Conservation (phyloP, 75 land plant genomes). For the Pseudotsuga menziesii region DNA sequence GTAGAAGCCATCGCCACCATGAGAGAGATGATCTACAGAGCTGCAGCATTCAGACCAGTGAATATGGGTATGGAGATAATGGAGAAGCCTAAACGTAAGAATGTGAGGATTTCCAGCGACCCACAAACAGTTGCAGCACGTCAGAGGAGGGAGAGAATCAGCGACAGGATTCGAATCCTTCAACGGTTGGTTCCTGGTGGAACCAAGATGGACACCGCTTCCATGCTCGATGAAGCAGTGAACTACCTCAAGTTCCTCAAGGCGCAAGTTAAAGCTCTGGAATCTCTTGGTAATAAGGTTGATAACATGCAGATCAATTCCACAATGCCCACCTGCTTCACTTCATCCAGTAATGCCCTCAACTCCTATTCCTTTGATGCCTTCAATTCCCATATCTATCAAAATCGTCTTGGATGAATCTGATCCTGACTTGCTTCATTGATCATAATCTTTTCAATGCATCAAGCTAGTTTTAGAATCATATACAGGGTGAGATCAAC, state of each 20-base stretch:
- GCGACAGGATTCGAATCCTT: constrained; percentile 29
- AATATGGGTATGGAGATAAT: constrained; percentile 27
- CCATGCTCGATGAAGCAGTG: constrained; percentile 51
- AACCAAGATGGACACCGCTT: constrained; percentile 51
- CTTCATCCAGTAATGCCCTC: background rate
- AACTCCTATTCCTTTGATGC: background rate
- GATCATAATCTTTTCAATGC: too few relatives aligned
- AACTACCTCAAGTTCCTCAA: constrained; percentile 45
- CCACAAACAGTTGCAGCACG: constrained; percentile 48
- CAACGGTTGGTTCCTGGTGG: constrained; percentile 45
- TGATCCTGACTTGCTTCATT: too few relatives aligned
- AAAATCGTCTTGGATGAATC: background rate
- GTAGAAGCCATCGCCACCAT: constrained; percentile 54
- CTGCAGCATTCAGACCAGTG: constrained; percentile 61
- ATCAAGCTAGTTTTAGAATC: too few relatives aligned
- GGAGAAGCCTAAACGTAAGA: constrained; percentile 52
- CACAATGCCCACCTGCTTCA: background rate
- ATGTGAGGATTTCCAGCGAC: constrained; percentile 47
- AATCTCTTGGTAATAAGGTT: background rate
- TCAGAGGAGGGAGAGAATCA: constrained; percentile 40
- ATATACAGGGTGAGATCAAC: too few relatives aligned
- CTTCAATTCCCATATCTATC: background rate
- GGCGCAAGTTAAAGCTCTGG: constrained; percentile 55
- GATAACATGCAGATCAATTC: background rate
- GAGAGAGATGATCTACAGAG: constrained; percentile 72